A percentile compares a stretch with the other conserved stretches of the same genome.
Evolutionary conservation across 2,329 filamentous ascomycete species (phyloP).

Genomic region (Aspergillus bombycis): DNA sequence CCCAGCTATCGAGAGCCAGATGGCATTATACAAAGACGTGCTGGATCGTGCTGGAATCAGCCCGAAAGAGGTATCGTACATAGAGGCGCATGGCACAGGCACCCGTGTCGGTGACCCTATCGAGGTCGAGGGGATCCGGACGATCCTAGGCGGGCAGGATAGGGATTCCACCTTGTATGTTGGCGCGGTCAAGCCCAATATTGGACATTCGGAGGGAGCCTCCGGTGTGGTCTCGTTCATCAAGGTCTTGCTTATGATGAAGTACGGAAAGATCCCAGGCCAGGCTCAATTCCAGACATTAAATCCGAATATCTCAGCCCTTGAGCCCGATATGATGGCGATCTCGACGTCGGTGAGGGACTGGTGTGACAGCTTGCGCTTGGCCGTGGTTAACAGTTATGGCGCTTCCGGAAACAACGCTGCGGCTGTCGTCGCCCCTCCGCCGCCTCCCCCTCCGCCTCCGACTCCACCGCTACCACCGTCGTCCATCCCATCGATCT

Average conservation of each 20-base stretch:
- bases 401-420: slow-evolving; percentile 18
- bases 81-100: slow-evolving; percentile 39
- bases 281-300: slow-evolving; percentile 31
- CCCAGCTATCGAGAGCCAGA: slow-evolving; percentile 21
- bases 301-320: slow-evolving; percentile 21
- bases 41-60: slow-evolving; percentile 22
- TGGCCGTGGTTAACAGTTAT: slow-evolving; percentile 29
- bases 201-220: slow-evolving; percentile 39
- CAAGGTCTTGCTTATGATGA: slow-evolving; percentile 34
- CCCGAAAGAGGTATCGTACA: slow-evolving; percentile 27
- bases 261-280: slow-evolving; percentile 25
- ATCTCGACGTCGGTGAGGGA: slow-evolving; percentile 14
- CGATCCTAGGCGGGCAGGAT: slow-evolving; percentile 18
- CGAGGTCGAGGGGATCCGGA: slow-evolving; percentile 28
- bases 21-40: slow-evolving; percentile 31
- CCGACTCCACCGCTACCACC: too few relatives aligned
- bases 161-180: too few relatives aligned
- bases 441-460: too few relatives aligned
- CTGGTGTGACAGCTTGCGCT: slow-evolving; percentile 26
- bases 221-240: slow-evolving; percentile 35
- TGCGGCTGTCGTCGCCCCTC: not conserved
- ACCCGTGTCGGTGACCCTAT: slow-evolving; percentile 33
- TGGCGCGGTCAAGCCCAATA: slow-evolving; percentile 33
- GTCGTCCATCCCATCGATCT: too few relatives aligned
- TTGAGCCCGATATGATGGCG: slow-evolving; percentile 9